phyloP scores from a whole-genome alignment of 1,284 basidiomycete genomes.

The Ceraceosorus bombacis region DNA sequence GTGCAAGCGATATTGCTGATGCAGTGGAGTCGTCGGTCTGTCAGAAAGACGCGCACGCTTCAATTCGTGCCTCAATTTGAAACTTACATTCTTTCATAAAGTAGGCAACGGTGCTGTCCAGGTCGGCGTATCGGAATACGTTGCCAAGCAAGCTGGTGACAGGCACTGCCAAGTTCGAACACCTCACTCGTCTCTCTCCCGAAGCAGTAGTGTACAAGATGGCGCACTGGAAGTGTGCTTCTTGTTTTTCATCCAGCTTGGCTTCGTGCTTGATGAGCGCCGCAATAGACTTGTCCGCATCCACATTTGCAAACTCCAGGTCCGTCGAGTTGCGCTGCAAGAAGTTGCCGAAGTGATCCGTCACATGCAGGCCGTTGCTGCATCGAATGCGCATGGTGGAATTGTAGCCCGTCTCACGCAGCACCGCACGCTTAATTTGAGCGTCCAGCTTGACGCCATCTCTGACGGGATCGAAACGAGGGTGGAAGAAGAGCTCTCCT shows the following conservation, averaged over 20 bases:
- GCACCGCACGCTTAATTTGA: slow-evolving; percentile 66
- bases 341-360: slow-evolving; percentile 73
- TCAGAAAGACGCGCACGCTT: no score
- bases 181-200: slow-evolving; percentile 77
- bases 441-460: slow-evolving; percentile 64
- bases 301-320: slow-evolving; percentile 70
- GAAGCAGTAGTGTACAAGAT: slow-evolving; percentile 73
- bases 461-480: slow-evolving; percentile 68
- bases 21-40: background rate
- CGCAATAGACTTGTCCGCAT: slow-evolving; percentile 72
- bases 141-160: slow-evolving; percentile 78
- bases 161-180: slow-evolving; percentile 74
- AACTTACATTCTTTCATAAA: slow-evolving; percentile 60
- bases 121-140: slow-evolving; percentile 85
- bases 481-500: slow-evolving; percentile 89
- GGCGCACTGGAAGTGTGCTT: slow-evolving; percentile 82
- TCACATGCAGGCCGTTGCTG: slow-evolving; percentile 71
- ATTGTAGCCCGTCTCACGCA: slow-evolving; percentile 71
- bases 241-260: slow-evolving; percentile 64
- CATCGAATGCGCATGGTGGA: slow-evolving; percentile 75
- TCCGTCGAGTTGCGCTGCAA: slow-evolving; percentile 68
- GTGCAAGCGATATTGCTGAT: slow-evolving; percentile 59
- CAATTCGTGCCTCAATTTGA: background rate
- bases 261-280: slow-evolving; percentile 61
- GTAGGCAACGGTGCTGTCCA: slow-evolving; percentile 72